Percentiles rank a stretch among this genome's conserved stretches.
Conservation (phyloP, 1,284 basidiomycete species). For the Tilletia setariae region DNA sequence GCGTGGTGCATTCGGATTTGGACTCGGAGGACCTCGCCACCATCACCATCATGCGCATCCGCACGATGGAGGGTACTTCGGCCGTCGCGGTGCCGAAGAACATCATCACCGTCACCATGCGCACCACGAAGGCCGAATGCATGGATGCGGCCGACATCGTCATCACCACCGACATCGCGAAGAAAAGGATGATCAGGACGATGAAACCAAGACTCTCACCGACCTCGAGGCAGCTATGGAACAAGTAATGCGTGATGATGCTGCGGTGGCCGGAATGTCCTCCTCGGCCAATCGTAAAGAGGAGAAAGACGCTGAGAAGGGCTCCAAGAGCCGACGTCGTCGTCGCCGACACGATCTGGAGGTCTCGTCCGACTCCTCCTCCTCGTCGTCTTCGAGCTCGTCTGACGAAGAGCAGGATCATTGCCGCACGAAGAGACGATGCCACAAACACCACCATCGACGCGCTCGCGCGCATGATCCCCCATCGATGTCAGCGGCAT, state of each 20-base stretch:
- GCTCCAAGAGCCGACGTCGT: background rate
- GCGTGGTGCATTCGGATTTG: too few species aligned
- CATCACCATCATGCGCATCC: background rate
- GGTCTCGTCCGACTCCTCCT: background rate
- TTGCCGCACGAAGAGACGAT: too few species aligned
- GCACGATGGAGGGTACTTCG: background rate
- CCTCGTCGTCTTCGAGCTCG: background rate
- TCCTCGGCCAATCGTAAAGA: too few species aligned
- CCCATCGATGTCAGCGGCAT: too few species aligned
- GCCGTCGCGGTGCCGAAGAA: background rate
- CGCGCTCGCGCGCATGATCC: too few species aligned
- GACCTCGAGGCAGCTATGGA: conserved; percentile 3
- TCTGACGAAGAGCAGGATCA: background rate
- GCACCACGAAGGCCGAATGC: background rate
- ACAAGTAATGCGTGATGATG: conserved; percentile 5
- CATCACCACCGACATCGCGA: background rate
- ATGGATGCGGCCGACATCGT: background rate
- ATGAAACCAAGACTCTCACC: background rate
- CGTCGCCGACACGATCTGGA: background rate
- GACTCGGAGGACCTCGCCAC: background rate
- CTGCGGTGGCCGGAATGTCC: background rate
- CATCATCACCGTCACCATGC: background rate
- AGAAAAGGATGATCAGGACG: background rate
- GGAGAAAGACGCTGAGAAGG: background rate
- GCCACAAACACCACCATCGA: too few species aligned